Evolutionary conservation across 257 asterid genomes (phyloP).

Genomic region (Lantana camara): DNA sequence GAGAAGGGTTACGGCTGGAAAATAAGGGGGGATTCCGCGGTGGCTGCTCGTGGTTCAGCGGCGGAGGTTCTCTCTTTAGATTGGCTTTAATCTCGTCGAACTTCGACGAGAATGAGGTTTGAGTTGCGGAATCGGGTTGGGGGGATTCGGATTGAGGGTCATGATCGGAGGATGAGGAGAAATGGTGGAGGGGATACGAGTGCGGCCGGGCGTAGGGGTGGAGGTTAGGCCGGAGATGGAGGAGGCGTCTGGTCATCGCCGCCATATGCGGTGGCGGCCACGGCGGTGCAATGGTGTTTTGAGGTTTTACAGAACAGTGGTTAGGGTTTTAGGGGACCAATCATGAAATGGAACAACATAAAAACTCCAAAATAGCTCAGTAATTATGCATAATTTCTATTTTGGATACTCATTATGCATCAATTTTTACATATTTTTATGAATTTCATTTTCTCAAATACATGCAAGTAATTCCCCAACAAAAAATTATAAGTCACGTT

Average conservation of each 20-base stretch:
- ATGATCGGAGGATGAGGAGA: slow-evolving; percentile 34
- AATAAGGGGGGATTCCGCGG: slow-evolving; percentile 18
- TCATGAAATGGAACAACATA: too few relatives aligned
- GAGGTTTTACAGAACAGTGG: slow-evolving; percentile 26
- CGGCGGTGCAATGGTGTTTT: slow-evolving; percentile 18
- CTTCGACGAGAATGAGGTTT: slow-evolving; percentile 32
- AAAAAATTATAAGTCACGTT: too few relatives aligned
- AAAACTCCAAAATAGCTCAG: too few relatives aligned
- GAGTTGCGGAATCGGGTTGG: slow-evolving; percentile 16
- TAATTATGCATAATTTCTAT: too few relatives aligned
- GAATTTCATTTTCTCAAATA: too few relatives aligned
- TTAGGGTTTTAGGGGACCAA: too few relatives aligned
- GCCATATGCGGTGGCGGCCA: slow-evolving; percentile 38
- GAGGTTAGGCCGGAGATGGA: slow-evolving; percentile 37
- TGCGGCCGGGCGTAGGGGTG: slow-evolving; percentile 18
- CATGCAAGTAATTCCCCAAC: too few relatives aligned
- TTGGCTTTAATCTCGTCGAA: slow-evolving; percentile 39
- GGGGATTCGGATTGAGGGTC: slow-evolving; percentile 19
- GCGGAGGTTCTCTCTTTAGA: slow-evolving; percentile 28
- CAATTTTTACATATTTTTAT: too few relatives aligned
- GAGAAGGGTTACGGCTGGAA: slow-evolving; percentile 1
- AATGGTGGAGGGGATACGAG: slow-evolving; percentile 24
- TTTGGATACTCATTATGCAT: too few relatives aligned
- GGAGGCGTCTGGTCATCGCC: slow-evolving; percentile 46
- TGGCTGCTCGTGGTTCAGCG: slow-evolving; percentile 21